Percentiles rank a stretch among this genome's conserved stretches.
phyloP scores from a whole-genome alignment of 1,139 yeast species.

The Candida sanyaensis region DNA sequence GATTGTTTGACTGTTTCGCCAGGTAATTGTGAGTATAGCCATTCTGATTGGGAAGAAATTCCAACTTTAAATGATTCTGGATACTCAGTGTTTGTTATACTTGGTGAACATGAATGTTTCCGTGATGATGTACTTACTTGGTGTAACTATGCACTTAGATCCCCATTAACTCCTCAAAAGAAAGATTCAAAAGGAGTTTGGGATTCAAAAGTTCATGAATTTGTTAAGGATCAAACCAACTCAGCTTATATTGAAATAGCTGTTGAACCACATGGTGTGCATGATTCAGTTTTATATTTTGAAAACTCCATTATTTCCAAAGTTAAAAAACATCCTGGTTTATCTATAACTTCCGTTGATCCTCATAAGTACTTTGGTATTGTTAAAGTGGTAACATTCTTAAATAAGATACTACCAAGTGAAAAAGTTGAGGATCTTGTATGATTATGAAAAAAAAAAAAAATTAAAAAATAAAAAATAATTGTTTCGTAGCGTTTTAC shows the following conservation, averaged over 20 bases:
- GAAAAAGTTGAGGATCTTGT: not conserved
- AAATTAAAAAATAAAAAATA: too few species aligned
- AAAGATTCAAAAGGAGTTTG: constrained; percentile 28
- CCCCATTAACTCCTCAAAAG: constrained; percentile 24
- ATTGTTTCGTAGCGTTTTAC: too few species aligned
- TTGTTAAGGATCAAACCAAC: constrained; percentile 15
- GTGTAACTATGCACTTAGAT: constrained; percentile 33
- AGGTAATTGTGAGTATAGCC: constrained; percentile 17
- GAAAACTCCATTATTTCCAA: constrained; percentile 26
- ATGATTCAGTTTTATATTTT: constrained; percentile 37
- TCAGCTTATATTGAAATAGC: constrained; percentile 21
- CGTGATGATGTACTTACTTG: constrained; percentile 44
- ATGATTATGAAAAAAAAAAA: not conserved
- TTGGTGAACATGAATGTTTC: constrained; percentile 48
- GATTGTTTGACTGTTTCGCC: constrained; percentile 17
- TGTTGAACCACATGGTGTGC: constrained; percentile 49
- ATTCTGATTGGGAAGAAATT: constrained; percentile 36
- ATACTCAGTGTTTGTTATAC: constrained; percentile 30
- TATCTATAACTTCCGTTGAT: constrained; percentile 18
- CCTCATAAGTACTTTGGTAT: constrained; percentile 28
- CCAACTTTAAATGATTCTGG: constrained; percentile 31
- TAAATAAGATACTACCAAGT: constrained; percentile 23
- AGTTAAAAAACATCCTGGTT: constrained; percentile 12
- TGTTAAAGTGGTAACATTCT: constrained; percentile 25
- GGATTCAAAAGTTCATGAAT: constrained; percentile 21